phyloP scores from a whole-genome alignment of 257 asterid species.

The Scutellaria baicalensis region DNA sequence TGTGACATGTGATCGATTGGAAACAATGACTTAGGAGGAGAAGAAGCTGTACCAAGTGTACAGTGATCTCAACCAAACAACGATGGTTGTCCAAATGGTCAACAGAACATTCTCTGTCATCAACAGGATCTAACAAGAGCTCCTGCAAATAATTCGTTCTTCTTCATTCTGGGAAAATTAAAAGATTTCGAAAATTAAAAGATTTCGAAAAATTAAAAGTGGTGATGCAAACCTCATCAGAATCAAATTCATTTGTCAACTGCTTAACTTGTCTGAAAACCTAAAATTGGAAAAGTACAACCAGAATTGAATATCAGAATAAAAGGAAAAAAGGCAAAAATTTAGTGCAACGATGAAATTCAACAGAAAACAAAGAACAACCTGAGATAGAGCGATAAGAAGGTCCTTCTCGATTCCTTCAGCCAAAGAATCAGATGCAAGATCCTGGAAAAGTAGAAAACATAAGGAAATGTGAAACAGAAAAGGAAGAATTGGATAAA shows the following conservation, averaged over 20 bases:
- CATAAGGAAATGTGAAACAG: neutral
- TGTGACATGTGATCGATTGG: neutral
- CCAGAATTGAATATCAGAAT: neutral
- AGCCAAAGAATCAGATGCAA: slow-evolving; percentile 24
- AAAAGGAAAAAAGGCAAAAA: neutral
- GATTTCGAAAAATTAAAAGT: neutral
- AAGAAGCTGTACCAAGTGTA: slow-evolving; percentile 42
- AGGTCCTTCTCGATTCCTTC: slow-evolving; percentile 43
- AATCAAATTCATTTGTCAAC: slow-evolving; percentile 44
- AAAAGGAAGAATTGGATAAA: no score
- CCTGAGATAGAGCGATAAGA: slow-evolving; percentile 71
- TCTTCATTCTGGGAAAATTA: neutral
- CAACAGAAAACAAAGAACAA: neutral
- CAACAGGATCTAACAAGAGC: slow-evolving; percentile 15
- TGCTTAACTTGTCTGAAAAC: slow-evolving; percentile 50
- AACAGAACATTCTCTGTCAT: slow-evolving; percentile 12
- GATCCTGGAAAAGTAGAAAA: slow-evolving; percentile 33
- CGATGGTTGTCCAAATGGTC: slow-evolving; percentile 23
- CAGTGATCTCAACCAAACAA: slow-evolving; percentile 42
- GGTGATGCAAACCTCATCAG: slow-evolving; percentile 41
- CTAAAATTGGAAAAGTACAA: slow-evolving; percentile 19
- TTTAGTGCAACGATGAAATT: neutral
- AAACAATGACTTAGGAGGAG: neutral
- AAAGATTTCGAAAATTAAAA: neutral
- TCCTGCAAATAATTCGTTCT: slow-evolving; percentile 33